Evolutionary conservation across 2,329 filamentous ascomycete species (phyloP).

Genomic region (Aspergillus aculeatinus): DNA sequence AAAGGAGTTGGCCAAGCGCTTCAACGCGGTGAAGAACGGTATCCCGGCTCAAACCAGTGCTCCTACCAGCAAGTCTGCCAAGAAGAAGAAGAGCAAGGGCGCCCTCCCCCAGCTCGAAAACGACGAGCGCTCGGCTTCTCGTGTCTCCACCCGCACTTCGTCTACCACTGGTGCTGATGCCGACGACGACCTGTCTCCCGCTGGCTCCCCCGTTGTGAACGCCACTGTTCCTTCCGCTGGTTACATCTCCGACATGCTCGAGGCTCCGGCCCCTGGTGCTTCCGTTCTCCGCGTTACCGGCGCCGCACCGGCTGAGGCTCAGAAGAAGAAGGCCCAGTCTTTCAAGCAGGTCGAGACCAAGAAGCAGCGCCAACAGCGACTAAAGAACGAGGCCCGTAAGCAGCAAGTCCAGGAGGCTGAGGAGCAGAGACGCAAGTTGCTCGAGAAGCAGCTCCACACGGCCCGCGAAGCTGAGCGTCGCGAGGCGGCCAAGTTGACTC

Average conservation of each 20-base stretch:
- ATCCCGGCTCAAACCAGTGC: slow-evolving; percentile 52
- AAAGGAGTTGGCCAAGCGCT: slow-evolving; percentile 73
- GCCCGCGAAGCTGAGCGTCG: slow-evolving; percentile 84
- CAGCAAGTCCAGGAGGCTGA: slow-evolving; percentile 73
- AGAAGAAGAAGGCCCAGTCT: slow-evolving; percentile 56
- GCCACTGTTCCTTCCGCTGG: slow-evolving; percentile 48
- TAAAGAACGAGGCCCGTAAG: slow-evolving; percentile 82
- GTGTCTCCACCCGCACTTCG: slow-evolving; percentile 58
- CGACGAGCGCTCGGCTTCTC: slow-evolving; percentile 42
- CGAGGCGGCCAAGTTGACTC: slow-evolving; percentile 55
- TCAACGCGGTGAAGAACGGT: slow-evolving; percentile 70
- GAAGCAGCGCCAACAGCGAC: slow-evolving; percentile 91
- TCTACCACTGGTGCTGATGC: slow-evolving; percentile 73
- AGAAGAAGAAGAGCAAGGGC: slow-evolving; percentile 69
- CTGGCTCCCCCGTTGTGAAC: slow-evolving; percentile 62
- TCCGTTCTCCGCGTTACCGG: slow-evolving; percentile 77
- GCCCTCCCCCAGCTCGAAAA: slow-evolving; percentile 50
- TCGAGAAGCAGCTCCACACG: slow-evolving; percentile 79
- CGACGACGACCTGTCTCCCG: slow-evolving; percentile 75
- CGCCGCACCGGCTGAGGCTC: slow-evolving; percentile 51
- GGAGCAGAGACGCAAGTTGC: slow-evolving; percentile 69
- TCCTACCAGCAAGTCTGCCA: slow-evolving; percentile 46
- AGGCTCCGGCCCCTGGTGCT: slow-evolving; percentile 65
- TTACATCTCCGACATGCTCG: slow-evolving; percentile 89
- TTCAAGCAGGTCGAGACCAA: slow-evolving; percentile 75